A percentile compares a stretch with the other conserved stretches of the same genome.
Conservation (phyloP, 441 rosid species). For the Breynia disticha region DNA sequence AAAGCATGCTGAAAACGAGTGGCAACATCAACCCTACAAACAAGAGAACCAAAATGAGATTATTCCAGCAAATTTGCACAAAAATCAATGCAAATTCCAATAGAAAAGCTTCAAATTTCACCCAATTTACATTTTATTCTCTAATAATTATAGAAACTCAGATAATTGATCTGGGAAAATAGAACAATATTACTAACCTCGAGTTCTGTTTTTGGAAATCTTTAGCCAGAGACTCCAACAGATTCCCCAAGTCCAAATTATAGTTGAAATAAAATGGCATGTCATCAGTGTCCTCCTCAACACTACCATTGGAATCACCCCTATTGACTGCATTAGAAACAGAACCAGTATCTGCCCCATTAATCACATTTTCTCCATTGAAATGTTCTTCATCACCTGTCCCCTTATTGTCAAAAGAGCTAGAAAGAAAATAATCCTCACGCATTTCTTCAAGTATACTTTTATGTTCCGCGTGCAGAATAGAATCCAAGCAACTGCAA, state of each 20-base stretch:
- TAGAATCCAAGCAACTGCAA: constrained; percentile 70
- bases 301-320: constrained; percentile 10
- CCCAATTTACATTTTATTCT: neutral
- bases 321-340: constrained; percentile 17
- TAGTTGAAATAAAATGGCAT: constrained; percentile 33
- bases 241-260: constrained; percentile 47
- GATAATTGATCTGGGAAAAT: neutral
- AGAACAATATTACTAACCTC: constrained; percentile 24
- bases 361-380: constrained; percentile 17
- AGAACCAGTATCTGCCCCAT: constrained; percentile 24
- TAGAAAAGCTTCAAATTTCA: neutral
- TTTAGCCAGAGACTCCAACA: constrained; percentile 39
- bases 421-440: constrained; percentile 43
- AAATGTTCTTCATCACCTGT: constrained; percentile 12
- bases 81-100: too few relatives aligned
- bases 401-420: constrained; percentile 26
- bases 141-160: neutral
- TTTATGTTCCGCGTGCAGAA: constrained; percentile 89
- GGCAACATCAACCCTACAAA: constrained; percentile 62
- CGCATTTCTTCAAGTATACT: constrained; percentile 73
- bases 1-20: constrained; percentile 87
- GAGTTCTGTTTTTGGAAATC: constrained; percentile 25
- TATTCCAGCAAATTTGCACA: neutral
- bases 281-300: constrained; percentile 23
- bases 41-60: constrained; percentile 6